A percentile compares a stretch with the other conserved stretches of the same genome.
phyloP scores from a whole-genome alignment of 257 asterid genomes.

The Cordia subcordata region DNA sequence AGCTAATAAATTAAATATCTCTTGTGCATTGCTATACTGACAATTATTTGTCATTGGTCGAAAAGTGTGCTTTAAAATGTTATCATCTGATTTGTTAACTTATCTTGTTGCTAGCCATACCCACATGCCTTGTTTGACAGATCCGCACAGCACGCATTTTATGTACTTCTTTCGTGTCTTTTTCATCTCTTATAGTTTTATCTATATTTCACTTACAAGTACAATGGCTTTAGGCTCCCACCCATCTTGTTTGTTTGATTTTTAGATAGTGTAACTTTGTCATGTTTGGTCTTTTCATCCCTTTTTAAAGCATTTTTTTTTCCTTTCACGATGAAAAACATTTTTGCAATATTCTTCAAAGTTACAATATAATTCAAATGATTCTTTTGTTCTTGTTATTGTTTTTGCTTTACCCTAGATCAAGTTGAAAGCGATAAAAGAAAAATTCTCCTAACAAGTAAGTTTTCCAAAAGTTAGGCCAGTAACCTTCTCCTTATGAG shows the following conservation, averaged over 20 bases:
- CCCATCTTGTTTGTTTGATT: constrained; percentile 18
- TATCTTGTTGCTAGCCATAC: neutral
- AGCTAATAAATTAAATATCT: too few relatives aligned
- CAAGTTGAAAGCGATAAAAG: too few relatives aligned
- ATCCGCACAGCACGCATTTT: constrained; percentile 1
- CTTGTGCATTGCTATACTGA: too few relatives aligned
- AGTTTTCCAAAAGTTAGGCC: too few relatives aligned
- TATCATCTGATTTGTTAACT: neutral
- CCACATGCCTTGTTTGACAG: constrained; percentile 11
- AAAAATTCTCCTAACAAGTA: too few relatives aligned
- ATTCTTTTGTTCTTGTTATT: too few relatives aligned
- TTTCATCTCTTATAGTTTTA: neutral
- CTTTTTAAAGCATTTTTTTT: neutral
- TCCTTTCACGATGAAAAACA: neutral
- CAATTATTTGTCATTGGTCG: too few relatives aligned
- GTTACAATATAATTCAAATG: too few relatives aligned
- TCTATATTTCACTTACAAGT: neutral
- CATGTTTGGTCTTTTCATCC: constrained; percentile 1
- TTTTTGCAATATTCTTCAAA: too few relatives aligned
- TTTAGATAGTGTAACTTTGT: constrained; percentile 7
- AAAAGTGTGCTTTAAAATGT: too few relatives aligned
- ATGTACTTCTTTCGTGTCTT: neutral
- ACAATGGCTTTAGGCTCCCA: constrained; percentile 10
- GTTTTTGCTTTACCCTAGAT: too few relatives aligned
- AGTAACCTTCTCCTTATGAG: too few relatives aligned